Conservation (phyloP, 225 moss, liverwort and hornwort species). For the Lunularia cruciata region DNA sequence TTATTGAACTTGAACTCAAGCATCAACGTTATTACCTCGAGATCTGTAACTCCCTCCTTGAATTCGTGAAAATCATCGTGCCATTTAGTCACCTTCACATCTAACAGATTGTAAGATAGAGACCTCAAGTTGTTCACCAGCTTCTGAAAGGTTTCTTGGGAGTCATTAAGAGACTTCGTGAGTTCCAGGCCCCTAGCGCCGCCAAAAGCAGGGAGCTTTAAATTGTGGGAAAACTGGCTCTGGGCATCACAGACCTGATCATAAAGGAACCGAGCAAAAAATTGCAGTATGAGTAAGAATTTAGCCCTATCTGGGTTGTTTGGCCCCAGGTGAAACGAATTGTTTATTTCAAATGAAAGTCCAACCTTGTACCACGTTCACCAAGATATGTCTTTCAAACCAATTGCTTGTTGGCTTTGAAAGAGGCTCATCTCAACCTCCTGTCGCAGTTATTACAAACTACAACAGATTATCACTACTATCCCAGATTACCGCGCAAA, state of each 20-base stretch:
- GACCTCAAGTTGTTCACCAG: slow-evolving; percentile 46
- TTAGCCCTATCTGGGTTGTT: no score
- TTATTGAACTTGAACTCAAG: background rate
- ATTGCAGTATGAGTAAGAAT: no score
- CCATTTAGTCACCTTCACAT: slow-evolving; percentile 78
- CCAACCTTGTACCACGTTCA: no score
- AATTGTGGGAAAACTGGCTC: slow-evolving; percentile 68
- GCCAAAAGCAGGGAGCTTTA: slow-evolving; percentile 64
- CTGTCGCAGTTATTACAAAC: no score
- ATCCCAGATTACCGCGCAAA: no score
- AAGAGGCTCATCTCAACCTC: no score
- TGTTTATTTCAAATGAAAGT: no score
- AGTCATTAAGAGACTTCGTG: slow-evolving; percentile 69
- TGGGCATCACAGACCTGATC: slow-evolving; percentile 77
- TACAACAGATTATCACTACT: no score
- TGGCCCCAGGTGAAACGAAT: no score
- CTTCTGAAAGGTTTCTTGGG: slow-evolving; percentile 72
- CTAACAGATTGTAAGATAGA: slow-evolving; percentile 72
- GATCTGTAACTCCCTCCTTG: slow-evolving; percentile 54
- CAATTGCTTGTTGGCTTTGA: no score
- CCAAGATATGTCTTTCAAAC: no score
- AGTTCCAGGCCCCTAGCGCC: slow-evolving; percentile 71
- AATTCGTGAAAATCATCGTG: slow-evolving; percentile 77
- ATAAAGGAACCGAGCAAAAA: slow-evolving; percentile 1
- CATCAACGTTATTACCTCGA: slow-evolving; percentile 57